phyloP scores from a whole-genome alignment of 768 basidiomycete genomes.

The Lentinula boryana region DNA sequence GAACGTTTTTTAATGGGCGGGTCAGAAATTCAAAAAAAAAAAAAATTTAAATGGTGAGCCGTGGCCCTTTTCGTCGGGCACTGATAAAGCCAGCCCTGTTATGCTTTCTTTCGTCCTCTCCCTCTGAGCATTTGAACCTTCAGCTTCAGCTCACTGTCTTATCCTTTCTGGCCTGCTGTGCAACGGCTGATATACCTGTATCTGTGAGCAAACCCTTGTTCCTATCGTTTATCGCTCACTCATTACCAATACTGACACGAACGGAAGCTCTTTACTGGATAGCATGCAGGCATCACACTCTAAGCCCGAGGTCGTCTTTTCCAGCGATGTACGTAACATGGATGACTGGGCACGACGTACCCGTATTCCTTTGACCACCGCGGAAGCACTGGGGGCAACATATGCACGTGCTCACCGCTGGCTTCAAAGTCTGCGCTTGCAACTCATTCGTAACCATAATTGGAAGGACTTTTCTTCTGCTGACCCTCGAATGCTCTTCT shows the following conservation, averaged over 20 bases:
- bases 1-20: constrained; percentile 41
- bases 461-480: constrained; percentile 58
- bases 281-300: constrained; percentile 9
- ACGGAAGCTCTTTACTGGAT: neutral
- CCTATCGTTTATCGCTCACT: neutral
- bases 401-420: constrained; percentile 80
- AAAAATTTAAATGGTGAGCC: constrained; percentile 26
- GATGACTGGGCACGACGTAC: constrained; percentile 79
- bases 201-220: neutral
- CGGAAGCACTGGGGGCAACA: constrained; percentile 73
- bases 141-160: constrained; percentile 15
- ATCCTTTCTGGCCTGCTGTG: constrained; percentile 13
- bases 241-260: neutral
- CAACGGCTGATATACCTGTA: neutral
- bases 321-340: constrained; percentile 75
- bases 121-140: constrained; percentile 21
- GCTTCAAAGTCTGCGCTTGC: constrained; percentile 55
- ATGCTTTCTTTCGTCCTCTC: constrained; percentile 19
- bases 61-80: constrained; percentile 42
- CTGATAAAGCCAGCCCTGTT: constrained; percentile 36
- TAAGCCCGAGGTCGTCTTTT: constrained; percentile 64
- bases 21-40: constrained; percentile 27
- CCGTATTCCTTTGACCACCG: constrained; percentile 75
- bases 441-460: constrained; percentile 62
- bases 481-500: constrained; percentile 72